Conservation (phyloP, 352 stramenopile genomes). For the Globisporangium parvum region DNA sequence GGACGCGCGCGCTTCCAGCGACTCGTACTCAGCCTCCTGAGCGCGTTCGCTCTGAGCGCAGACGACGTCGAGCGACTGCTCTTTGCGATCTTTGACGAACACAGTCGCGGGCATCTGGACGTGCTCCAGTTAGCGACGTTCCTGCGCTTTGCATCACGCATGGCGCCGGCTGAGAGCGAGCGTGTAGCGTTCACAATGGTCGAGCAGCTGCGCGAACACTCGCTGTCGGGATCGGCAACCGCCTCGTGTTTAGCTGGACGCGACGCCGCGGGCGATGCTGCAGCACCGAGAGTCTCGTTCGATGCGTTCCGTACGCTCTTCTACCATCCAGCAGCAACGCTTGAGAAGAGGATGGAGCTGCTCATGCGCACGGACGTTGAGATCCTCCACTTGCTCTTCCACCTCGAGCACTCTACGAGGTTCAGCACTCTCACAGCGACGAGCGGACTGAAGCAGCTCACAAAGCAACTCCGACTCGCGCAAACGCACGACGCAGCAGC, state of each 20-base stretch:
- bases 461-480: conserved; percentile 10
- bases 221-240: background rate
- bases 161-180: conserved; percentile 16
- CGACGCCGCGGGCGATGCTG: background rate
- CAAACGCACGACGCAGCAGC: background rate
- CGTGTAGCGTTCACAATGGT: conserved; percentile 8
- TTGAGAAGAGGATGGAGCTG: background rate
- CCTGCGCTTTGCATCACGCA: conserved; percentile 9
- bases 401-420: conserved; percentile 7
- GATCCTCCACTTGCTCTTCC: conserved; percentile 20
- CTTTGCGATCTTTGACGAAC: conserved; percentile 37
- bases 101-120: conserved; percentile 22
- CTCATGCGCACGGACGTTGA: conserved; percentile 11
- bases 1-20: conserved; percentile 12
- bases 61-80: conserved; percentile 30
- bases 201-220: background rate
- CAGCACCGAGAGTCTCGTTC: conserved; percentile 11
- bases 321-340: background rate
- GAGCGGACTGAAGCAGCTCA: conserved; percentile 7
- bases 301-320: conserved; percentile 20
- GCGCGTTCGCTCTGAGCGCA: conserved; percentile 17
- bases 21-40: conserved; percentile 29
- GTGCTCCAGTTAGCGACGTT: conserved; percentile 17
- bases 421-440: background rate
- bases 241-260: background rate